phyloP scores from a whole-genome alignment of 179 eudicot genomes.

The Silene vulgaris region DNA sequence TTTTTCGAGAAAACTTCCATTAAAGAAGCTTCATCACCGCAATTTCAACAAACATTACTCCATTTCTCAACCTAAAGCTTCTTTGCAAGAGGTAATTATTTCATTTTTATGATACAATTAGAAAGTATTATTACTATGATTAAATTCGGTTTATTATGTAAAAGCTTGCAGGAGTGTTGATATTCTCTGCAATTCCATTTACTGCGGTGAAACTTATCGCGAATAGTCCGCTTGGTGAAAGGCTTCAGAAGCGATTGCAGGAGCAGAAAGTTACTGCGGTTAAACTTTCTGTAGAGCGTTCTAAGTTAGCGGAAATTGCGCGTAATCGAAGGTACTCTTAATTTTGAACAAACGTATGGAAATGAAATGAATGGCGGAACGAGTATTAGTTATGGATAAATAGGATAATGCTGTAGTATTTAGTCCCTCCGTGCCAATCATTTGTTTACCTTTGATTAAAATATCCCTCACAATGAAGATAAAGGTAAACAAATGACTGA shows the following conservation, averaged over 20 bases:
- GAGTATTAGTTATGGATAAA: too few species aligned
- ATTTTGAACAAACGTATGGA: not conserved
- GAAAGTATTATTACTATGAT: not conserved
- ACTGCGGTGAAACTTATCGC: constrained; percentile 91
- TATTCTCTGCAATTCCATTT: constrained; percentile 94
- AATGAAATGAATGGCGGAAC: not conserved
- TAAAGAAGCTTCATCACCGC: constrained; percentile 5
- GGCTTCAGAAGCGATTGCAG: constrained; percentile 55
- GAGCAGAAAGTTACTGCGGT: constrained; percentile 51
- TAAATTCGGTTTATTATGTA: not conserved
- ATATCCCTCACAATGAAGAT: too few species aligned
- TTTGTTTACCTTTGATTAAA: too few species aligned
- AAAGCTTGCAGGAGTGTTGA: constrained; percentile 77
- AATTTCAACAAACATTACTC: not conserved
- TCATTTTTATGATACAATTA: not conserved
- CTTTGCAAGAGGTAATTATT: constrained; percentile 76
- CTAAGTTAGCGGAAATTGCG: constrained; percentile 50
- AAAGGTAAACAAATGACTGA: too few species aligned
- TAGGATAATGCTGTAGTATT: too few species aligned
- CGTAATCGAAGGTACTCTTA: constrained; percentile 51
- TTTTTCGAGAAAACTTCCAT: not conserved
- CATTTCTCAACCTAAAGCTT: constrained; percentile 38
- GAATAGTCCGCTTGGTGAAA: constrained; percentile 74
- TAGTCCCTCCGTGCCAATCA: too few species aligned
- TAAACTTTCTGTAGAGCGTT: constrained; percentile 38